Conservation (phyloP, 768 basidiomycete species). For the Leccinum fibrillosum region DNA sequence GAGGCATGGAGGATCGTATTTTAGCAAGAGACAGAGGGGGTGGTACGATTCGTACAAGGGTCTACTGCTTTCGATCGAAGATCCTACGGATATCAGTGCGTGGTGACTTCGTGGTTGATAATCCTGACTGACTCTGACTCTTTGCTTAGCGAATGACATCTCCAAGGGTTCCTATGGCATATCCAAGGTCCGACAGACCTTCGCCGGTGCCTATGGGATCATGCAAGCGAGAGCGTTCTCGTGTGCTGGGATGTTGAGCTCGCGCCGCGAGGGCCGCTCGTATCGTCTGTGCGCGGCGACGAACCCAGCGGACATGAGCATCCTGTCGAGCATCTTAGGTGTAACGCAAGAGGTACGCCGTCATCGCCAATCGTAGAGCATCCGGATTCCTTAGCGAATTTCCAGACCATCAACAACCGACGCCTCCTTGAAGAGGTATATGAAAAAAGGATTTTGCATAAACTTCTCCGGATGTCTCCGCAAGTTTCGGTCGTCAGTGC, state of each 20-base stretch:
- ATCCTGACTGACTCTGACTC: background rate
- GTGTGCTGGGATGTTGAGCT: slow-evolving; percentile 58
- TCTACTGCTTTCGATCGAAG: slow-evolving; percentile 79
- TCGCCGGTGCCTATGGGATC: slow-evolving; percentile 78
- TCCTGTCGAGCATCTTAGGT: slow-evolving; percentile 76
- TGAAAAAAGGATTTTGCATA: slow-evolving; percentile 54
- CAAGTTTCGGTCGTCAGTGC: slow-evolving; percentile 15
- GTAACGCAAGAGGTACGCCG: slow-evolving; percentile 74
- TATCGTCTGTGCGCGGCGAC: slow-evolving; percentile 41
- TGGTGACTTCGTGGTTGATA: slow-evolving; percentile 11
- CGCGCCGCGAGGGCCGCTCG: slow-evolving; percentile 51
- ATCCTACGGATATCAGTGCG: slow-evolving; percentile 87
- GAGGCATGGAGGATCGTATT: slow-evolving; percentile 81
- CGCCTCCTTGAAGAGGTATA: slow-evolving; percentile 68
- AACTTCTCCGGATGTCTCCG: slow-evolving; percentile 45
- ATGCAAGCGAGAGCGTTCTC: slow-evolving; percentile 73
- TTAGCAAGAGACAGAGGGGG: slow-evolving; percentile 73
- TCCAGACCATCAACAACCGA: slow-evolving; percentile 75
- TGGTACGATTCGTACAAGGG: slow-evolving; percentile 67
- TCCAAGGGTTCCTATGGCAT: slow-evolving; percentile 86
- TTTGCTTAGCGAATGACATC: slow-evolving; percentile 80
- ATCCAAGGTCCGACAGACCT: slow-evolving; percentile 72
- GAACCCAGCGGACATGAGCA: slow-evolving; percentile 67
- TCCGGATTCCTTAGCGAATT: slow-evolving; percentile 1
- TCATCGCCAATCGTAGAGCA: background rate